phyloP scores from a whole-genome alignment of 2,329 filamentous ascomycete species.

The Fusarium cicatricum region DNA sequence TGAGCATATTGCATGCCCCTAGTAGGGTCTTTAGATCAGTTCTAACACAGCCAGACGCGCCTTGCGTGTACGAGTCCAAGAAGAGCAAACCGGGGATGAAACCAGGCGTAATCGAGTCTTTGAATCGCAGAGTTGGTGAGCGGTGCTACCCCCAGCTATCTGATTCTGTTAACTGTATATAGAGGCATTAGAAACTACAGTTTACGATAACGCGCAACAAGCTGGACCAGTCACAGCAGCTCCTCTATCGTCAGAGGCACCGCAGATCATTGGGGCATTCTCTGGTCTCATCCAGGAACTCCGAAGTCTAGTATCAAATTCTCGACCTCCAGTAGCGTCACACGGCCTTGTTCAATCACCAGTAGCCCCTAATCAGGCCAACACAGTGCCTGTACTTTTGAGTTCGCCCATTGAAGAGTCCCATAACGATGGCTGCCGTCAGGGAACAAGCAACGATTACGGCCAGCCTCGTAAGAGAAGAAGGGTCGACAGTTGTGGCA shows the following conservation, averaged over 20 bases:
- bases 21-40: background rate
- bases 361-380: conserved; percentile 5
- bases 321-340: background rate
- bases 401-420: conserved; percentile 4
- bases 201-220: conserved; percentile 3
- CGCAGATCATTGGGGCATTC: conserved; percentile 25
- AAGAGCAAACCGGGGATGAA: conserved; percentile 31
- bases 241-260: conserved; percentile 2
- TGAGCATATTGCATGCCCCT: background rate
- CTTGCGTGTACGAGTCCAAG: conserved; percentile 25
- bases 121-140: conserved; percentile 29
- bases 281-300: conserved; percentile 30
- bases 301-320: conserved; percentile 15
- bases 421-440: background rate
- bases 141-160: background rate
- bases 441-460: background rate
- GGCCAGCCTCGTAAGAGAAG: conserved; percentile 24
- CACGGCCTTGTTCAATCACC: background rate
- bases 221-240: background rate
- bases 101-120: conserved; percentile 22
- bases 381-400: background rate
- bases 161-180: background rate
- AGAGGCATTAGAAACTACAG: conserved; percentile 30
- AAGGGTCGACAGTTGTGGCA: conserved; percentile 33
- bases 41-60: conserved; percentile 12